Base-by-base conservation (phyloP, 2,329 filamentous ascomycete species). In the Microdochium bolleyi region DNA sequence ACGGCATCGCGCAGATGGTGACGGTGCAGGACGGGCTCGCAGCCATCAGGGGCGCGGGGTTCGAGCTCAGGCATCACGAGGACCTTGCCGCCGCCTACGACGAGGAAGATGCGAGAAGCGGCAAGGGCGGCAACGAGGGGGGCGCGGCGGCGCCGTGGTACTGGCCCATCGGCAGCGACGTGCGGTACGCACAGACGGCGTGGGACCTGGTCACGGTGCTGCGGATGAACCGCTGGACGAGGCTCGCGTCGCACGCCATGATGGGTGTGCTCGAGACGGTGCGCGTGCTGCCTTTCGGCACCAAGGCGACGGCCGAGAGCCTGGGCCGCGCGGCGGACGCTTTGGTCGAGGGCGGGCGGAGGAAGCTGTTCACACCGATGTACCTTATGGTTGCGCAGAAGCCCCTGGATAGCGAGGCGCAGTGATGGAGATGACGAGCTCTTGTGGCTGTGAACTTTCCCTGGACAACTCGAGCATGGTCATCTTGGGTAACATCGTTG, bases 1-100 rank as follows among this genome's bases (percentile, higher is more conserved):
- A 90, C 62, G 87, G 87, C 61, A 89, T 90, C 64, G 84, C 84
- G 55, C 88, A 89, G 70, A 89, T 90, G 86, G 84, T 88, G 66
- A 83, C 76, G 66, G 75, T 87, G 48, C 77, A 79, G 1, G 84
- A 87, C 49, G 87, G 82, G 51, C 68, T 88, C 24, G 69, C 72
- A 22, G 85, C 86, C 46, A 82, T 90, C 65, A 79, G 85, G 70
- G 76, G 79, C 49, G 85, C 85, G 27, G 87, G 87, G 9, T 89
- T 89, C 66, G 76, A 83, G 57, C 67, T 90, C 21, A 74, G 85
- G 63, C 72, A 81, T 65, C 70, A 86, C 61, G 85, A 89, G 69
- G 86, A 90, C 71, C 67, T 90, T 56, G 85, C 86, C 24, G 80
- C 84, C 57, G 74, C 84, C 48, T 74, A 76, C 19, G 84, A 88